Conservation (phyloP, 2,329 filamentous ascomycete genomes). For the Colletotrichum sp. region DNA sequence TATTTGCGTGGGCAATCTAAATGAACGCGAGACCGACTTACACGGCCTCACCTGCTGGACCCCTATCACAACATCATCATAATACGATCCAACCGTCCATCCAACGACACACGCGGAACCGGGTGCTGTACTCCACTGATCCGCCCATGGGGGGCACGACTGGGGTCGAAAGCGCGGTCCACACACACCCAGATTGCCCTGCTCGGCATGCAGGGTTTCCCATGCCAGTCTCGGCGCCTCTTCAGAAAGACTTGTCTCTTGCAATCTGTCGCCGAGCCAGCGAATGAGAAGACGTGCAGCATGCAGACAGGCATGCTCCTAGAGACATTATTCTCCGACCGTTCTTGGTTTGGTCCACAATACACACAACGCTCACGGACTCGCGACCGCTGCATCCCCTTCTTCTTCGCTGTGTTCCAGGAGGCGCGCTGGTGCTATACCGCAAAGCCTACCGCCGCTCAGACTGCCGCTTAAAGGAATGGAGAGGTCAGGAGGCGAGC, state of each 20-base stretch:
- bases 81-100: not conserved
- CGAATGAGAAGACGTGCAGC: not conserved
- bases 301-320: not conserved
- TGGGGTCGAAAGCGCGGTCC: not conserved
- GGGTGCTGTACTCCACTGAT: constrained; percentile 10
- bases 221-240: constrained; percentile 14
- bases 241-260: not conserved
- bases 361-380: not conserved
- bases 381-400: not conserved
- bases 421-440: not conserved
- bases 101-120: not conserved
- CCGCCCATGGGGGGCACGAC: constrained; percentile 1
- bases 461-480: constrained; percentile 2
- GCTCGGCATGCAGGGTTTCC: not conserved
- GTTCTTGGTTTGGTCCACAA: not conserved
- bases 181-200: not conserved
- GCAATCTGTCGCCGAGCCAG: not conserved
- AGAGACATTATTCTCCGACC: constrained; percentile 4
- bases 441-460: not conserved
- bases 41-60: not conserved
- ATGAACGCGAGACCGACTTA: not conserved
- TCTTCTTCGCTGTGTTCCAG: not conserved
- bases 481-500: not conserved
- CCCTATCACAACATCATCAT: not conserved
- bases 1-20: not conserved